A percentile compares a stretch with the other conserved stretches of the same genome.
phyloP scores from a whole-genome alignment of 2,329 filamentous ascomycete species.

The Apiospora kogelbergensis region DNA sequence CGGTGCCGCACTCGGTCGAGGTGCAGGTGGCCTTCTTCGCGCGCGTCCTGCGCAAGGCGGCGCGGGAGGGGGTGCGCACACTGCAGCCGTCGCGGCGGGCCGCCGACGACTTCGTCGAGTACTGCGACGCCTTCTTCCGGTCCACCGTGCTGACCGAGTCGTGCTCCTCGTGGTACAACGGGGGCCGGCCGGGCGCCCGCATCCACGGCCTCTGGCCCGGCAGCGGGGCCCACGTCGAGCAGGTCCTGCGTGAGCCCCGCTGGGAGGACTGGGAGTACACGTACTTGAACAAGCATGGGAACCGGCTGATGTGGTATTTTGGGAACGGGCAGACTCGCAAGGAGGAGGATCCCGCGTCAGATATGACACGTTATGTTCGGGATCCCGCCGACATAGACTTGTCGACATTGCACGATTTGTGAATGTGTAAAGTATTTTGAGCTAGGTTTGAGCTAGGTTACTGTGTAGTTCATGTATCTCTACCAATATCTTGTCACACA shows the following conservation, averaged over 20 bases:
- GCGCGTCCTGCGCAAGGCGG: conserved; percentile 66
- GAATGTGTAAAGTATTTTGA: conserved; percentile 34
- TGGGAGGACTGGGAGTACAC: conserved; percentile 58
- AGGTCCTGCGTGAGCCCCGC: conserved; percentile 52
- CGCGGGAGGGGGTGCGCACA: conserved; percentile 63
- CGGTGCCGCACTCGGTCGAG: conserved; percentile 66
- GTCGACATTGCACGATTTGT: conserved; percentile 64
- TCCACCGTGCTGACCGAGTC: conserved; percentile 58
- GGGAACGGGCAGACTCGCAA: conserved; percentile 66
- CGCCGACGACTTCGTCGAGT: conserved; percentile 63
- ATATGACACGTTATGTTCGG: conserved; percentile 65
- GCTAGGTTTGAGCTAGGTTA: neutral
- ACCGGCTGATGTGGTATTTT: conserved; percentile 61
- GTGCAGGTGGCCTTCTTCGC: conserved; percentile 65
- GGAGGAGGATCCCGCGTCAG: conserved; percentile 54
- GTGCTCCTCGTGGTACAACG: conserved; percentile 74
- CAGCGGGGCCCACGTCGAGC: conserved; percentile 61
- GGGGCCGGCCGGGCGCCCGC: conserved; percentile 58
- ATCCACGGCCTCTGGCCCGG: conserved; percentile 72
- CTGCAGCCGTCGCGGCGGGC: conserved; percentile 58
- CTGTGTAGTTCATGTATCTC: too few relatives aligned
- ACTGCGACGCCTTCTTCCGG: conserved; percentile 55
- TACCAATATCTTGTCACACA: too few relatives aligned
- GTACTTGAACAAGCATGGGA: conserved; percentile 43
- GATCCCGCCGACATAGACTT: conserved; percentile 58